Conservation (phyloP, 2,329 filamentous ascomycete species). For the Colletotrichum viniferum region DNA sequence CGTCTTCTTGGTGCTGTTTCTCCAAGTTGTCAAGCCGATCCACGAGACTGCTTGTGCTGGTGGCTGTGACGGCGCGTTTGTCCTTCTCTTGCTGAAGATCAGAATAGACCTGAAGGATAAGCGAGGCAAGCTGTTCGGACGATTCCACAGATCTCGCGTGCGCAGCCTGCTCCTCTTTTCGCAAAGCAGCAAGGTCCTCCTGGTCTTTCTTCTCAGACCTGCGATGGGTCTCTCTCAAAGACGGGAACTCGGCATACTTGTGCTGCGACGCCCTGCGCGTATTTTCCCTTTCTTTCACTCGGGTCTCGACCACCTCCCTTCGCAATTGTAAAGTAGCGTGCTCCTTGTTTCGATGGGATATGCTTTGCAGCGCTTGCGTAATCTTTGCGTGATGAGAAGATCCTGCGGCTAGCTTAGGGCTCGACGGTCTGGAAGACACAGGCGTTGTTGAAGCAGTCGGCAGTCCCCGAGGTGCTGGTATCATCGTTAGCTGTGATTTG, state of each 20-base stretch:
- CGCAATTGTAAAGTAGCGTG: not conserved
- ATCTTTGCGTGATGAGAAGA: not conserved
- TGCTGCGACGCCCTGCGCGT: not conserved
- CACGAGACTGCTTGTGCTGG: not conserved
- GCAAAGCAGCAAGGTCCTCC: not conserved
- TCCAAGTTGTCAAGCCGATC: not conserved
- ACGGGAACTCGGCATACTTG: constrained; percentile 12
- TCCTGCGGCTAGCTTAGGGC: not conserved
- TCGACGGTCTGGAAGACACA: not conserved
- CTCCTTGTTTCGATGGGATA: not conserved
- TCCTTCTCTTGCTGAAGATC: not conserved
- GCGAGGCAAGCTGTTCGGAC: not conserved
- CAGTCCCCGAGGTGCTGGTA: not conserved
- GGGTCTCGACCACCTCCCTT: not conserved
- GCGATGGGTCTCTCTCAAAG: not conserved
- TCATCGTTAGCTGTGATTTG: not conserved
- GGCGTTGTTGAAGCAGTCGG: not conserved
- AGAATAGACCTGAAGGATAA: not conserved
- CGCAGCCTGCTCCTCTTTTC: not conserved
- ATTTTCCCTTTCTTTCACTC: not conserved
- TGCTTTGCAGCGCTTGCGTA: not conserved
- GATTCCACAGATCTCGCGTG: not conserved
- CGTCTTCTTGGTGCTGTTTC: not conserved
- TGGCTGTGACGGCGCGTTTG: not conserved
- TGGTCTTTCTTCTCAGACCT: constrained; percentile 2